Base-by-base conservation (phyloP, 129 eudicot genomes). In the Tagetes erecta region DNA sequence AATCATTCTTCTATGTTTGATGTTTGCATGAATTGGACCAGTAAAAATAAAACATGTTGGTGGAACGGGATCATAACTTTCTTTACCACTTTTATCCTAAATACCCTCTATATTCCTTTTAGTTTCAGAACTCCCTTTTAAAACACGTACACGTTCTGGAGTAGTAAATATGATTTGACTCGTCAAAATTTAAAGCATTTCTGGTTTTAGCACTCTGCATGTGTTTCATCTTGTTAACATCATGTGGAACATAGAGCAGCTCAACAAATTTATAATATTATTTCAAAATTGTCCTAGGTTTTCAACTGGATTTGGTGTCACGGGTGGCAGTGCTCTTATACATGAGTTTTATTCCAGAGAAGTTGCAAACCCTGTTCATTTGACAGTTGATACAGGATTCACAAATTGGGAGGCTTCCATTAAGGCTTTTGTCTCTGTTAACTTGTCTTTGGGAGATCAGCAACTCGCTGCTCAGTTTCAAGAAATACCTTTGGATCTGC, bases 401-500 rank as follows among this genome's bases (percentile, higher is more conserved):
- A 86, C 74, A 64, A 88, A 79, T 82, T 93, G 96, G 46, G 89
- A 82, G 38, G 84, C 96, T 78, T 63, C 89, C 34, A 86, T 94
- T n/a, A 90, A 94, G 71, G 97, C 84, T 14, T 94, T 88, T 64
- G 85, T 84, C 37, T 87, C 96, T 64, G 80, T 84, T 67, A 81
- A 80, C 78, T 72, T 93, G 56, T 94, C 96, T 83, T 78, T 94
- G 64, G 97, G 98, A 73, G 97, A 94, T 51, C 91, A 90, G 66
- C 95, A 78, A 67, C 91, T 93, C 8, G 98, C 97, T 59, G 88
- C 96, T 35, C 98, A 90, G 82, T 94, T 94, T 81, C 98, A 94
- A 83, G 98, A 90, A 80, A 85, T 94, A 49, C 96, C 97, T 37
- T 67, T 85, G 63, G 96, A 90, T 76, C 81, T 88, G 10, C 89